Percentiles rank a stretch among this genome's conserved stretches.
These are phyloP conservation scores for Mycena belliarum DNA, from an alignment of 768 basidiomycete genomes.

Conservation along the genomic window DNA sequence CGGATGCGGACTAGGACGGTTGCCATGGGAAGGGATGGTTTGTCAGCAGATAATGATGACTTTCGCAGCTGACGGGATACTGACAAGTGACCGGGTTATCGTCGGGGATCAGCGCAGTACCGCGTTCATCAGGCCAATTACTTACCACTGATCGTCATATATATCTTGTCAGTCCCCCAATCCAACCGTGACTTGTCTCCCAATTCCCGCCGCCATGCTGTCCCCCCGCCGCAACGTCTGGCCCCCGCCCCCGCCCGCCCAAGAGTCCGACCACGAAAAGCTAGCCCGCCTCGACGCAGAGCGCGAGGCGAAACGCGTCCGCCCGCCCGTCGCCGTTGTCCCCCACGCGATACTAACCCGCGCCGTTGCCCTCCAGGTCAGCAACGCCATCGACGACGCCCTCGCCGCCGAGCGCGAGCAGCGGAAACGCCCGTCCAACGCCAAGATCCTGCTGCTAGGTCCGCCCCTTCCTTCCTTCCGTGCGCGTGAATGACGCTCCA, in stretches of 20 bases:
- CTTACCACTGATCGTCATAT: slow-evolving; percentile 13
- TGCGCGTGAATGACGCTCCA: not conserved
- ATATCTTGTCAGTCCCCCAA: slow-evolving; percentile 21
- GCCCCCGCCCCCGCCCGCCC: slow-evolving; percentile 17
- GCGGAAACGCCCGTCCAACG: slow-evolving; percentile 38
- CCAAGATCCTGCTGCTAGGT: slow-evolving; percentile 63
- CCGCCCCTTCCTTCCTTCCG: slow-evolving; percentile 22
- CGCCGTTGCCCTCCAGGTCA: slow-evolving; percentile 23
- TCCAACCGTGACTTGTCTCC: not conserved
- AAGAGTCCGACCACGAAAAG: slow-evolving; percentile 3
- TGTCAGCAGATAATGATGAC: too few relatives aligned
- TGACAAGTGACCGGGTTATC: too few relatives aligned
- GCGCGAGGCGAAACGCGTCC: slow-evolving; percentile 45
- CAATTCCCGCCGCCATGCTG: slow-evolving; percentile 12
- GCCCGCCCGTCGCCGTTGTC: not conserved
- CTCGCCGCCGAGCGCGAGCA: slow-evolving; percentile 48
- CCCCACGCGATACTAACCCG: not conserved
- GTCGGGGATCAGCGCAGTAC: too few relatives aligned
- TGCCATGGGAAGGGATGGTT: too few relatives aligned
- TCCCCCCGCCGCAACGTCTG: slow-evolving; percentile 20
- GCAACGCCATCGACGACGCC: slow-evolving; percentile 57
- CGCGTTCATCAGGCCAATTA: slow-evolving; percentile 18
- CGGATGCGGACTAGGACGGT: too few relatives aligned
- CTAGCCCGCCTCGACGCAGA: slow-evolving; percentile 16
- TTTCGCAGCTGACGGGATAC: too few relatives aligned